phyloP scores from a whole-genome alignment of 2,329 filamentous ascomycete genomes.

The Aspergillus cejpii region DNA sequence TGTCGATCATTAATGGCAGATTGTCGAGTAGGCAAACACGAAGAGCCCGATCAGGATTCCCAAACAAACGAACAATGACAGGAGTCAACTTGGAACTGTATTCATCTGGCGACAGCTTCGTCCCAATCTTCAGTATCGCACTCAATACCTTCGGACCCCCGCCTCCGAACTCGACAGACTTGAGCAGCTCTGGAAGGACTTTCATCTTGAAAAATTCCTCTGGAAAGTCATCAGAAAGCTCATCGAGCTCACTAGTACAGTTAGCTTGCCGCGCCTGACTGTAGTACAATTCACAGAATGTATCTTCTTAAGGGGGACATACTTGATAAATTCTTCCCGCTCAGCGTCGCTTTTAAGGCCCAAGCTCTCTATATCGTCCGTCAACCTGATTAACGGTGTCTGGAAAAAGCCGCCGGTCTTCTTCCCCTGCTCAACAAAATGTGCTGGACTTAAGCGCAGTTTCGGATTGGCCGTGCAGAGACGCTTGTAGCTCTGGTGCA shows the following conservation, averaged over 20 bases:
- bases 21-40: constrained; percentile 87
- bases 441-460: constrained; percentile 69
- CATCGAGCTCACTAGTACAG: constrained; percentile 61
- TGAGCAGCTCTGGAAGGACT: constrained; percentile 88
- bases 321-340: constrained; percentile 75
- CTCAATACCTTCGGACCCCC: constrained; percentile 85
- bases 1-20: constrained; percentile 83
- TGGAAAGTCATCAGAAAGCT: constrained; percentile 85
- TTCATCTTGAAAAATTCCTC: constrained; percentile 99
- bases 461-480: constrained; percentile 86
- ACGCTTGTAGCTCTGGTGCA: constrained; percentile 88
- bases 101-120: constrained; percentile 81
- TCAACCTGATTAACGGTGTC: constrained; percentile 83
- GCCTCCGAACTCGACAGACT: constrained; percentile 96
- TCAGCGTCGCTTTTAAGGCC: constrained; percentile 81
- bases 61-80: constrained; percentile 78
- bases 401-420: constrained; percentile 83
- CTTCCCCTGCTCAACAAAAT: constrained; percentile 84
- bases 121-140: constrained; percentile 83
- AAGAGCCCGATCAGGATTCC: constrained; percentile 84
- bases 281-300: background rate
- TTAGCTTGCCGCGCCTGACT: constrained; percentile 19
- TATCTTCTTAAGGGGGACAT: constrained; percentile 21
- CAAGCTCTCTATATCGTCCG: constrained; percentile 85
- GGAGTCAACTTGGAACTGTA: constrained; percentile 79